A percentile compares a stretch with the other conserved stretches of the same genome.
Evolutionary conservation across 495 filamentous ascomycete genomes (phyloP).

Genomic region (Entonaema liquescens): DNA sequence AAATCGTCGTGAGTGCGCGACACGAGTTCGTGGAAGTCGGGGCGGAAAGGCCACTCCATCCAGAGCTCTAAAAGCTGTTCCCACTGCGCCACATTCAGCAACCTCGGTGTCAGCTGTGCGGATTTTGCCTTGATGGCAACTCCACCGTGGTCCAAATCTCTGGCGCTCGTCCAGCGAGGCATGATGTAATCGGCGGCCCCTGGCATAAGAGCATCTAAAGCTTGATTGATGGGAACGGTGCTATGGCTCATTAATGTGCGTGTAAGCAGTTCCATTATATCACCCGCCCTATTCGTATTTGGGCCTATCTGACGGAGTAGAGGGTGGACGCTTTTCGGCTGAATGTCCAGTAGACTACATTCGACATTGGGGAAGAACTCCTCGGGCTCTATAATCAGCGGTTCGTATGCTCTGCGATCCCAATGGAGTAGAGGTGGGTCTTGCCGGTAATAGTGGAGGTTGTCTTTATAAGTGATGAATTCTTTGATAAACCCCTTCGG

Average conservation of each 20-base stretch:
- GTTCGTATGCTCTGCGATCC: conserved; percentile 71
- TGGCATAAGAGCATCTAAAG: conserved; percentile 44
- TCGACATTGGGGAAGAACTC: conserved; percentile 66
- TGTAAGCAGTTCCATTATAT: conserved; percentile 52
- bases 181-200: conserved; percentile 56
- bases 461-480: conserved; percentile 54
- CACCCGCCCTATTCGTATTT: conserved; percentile 43
- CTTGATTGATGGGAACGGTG: conserved; percentile 31
- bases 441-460: conserved; percentile 53
- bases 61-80: conserved; percentile 61
- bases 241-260: conserved; percentile 30
- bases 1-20: conserved; percentile 43
- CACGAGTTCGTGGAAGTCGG: conserved; percentile 53
- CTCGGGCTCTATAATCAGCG: conserved; percentile 55
- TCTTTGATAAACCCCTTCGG: conserved; percentile 31
- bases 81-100: conserved; percentile 55
- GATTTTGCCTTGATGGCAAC: conserved; percentile 34
- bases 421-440: conserved; percentile 62
- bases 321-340: conserved; percentile 50
- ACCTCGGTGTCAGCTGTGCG: conserved; percentile 50
- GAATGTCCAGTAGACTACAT: conserved; percentile 55
- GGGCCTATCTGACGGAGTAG: conserved; percentile 51
- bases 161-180: conserved; percentile 49
- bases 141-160: conserved; percentile 54
- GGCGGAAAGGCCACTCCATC: conserved; percentile 68